Conservation (phyloP, 2,329 filamentous ascomycete species). For the Pezicula carpinea region DNA sequence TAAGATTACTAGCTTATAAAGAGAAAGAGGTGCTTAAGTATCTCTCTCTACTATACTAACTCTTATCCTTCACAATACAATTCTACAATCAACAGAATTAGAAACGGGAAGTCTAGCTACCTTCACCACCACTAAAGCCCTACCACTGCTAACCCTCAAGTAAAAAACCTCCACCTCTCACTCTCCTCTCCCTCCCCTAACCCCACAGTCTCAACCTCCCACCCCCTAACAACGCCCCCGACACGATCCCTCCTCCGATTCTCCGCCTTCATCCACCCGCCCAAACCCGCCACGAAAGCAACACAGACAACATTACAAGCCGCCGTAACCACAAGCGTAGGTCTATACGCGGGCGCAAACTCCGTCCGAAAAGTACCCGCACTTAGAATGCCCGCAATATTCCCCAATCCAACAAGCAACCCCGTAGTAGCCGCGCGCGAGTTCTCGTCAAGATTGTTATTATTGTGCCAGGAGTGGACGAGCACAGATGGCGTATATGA, state of each 20-base stretch:
- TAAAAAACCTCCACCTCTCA: slow-evolving; percentile 33
- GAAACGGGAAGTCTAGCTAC: too few relatives aligned
- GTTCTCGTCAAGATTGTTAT: slow-evolving; percentile 47
- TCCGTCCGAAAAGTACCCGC: slow-evolving; percentile 40
- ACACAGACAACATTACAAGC: slow-evolving; percentile 39
- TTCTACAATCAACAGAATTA: too few relatives aligned
- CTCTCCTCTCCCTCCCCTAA: slow-evolving; percentile 34
- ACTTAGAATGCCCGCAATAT: slow-evolving; percentile 42
- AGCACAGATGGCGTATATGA: slow-evolving; percentile 43
- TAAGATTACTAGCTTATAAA: too few relatives aligned
- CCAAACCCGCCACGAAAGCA: slow-evolving; percentile 32
- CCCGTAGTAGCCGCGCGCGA: slow-evolving; percentile 43
- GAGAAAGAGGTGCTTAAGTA: too few relatives aligned
- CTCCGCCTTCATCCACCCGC: slow-evolving; percentile 40
- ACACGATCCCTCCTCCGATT: slow-evolving; percentile 35
- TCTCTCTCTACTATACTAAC: too few relatives aligned
- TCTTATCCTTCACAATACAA: too few relatives aligned
- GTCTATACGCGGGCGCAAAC: slow-evolving; percentile 44
- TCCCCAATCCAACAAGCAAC: slow-evolving; percentile 42
- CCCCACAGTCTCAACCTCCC: slow-evolving; percentile 35
- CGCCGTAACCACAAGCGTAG: slow-evolving; percentile 39
- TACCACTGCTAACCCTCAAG: slow-evolving; percentile 5
- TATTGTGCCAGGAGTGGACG: slow-evolving; percentile 47
- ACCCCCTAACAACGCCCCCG: slow-evolving; percentile 30
- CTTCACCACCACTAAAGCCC: too few relatives aligned